Base-by-base conservation (phyloP, 331 rosid species). In the Saraca asoca region DNA sequence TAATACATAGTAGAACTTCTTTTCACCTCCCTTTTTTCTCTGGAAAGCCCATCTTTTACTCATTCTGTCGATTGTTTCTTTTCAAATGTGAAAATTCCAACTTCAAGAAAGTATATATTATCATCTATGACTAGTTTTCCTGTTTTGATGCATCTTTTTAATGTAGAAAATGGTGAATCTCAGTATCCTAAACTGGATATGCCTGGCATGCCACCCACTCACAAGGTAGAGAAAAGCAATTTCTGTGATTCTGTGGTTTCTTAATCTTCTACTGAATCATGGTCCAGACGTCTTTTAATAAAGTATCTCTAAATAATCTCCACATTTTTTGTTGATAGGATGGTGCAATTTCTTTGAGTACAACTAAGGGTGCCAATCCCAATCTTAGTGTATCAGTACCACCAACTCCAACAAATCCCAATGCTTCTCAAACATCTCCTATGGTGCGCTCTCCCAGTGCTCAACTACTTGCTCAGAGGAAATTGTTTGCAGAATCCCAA, bases 101-200 rank as follows among this genome's bases (percentile, higher is more conserved):
- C 16, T 1, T 60, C 46, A 52, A 42, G 24, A 37, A 60, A 70
- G 37, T 31, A 24, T 15, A 10, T 12, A 59, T 67, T 60, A 14
- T 61, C 24, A 33, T 39, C 37, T 71, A 51, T 64, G 15, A 55
- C 5, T 33, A 43, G 7, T 6, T 0, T 12, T 46, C 16, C 11
- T 7, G 9, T 61, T 46, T 54, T 15, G 9, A 70, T 33, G 15
- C 71, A 66, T 75, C 72, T 24, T 38, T 58, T 81, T 56, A 51
- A 56, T 73, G 82, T 70, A 91, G 98, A 78, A 75, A 75, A 83
- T 75, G 95, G 87, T 69, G 90, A 81, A 73, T 78, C 95, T 55
- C 81, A 76, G 63, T 83, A 83, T 79, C 88, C 95, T 34, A 83
- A 84, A 73, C 69, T 77, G 44, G 89, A 73, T 75, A 63, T 89